Conservation (phyloP, 2,329 filamentous ascomycete species). For the Fusarium subglutinans region DNA sequence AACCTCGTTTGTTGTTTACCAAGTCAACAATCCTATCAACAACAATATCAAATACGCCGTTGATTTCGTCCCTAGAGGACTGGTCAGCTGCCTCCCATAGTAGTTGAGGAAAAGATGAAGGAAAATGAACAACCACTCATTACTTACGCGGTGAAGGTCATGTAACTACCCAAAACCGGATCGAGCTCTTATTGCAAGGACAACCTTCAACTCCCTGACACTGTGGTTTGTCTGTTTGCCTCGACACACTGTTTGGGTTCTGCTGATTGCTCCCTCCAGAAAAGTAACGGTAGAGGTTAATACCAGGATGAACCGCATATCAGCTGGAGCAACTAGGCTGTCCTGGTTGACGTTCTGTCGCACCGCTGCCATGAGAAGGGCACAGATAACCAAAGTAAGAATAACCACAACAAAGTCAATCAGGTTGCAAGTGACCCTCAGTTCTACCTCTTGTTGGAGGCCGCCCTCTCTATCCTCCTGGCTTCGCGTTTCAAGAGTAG, state of each 20-base stretch:
- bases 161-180: background rate
- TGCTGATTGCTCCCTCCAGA: background rate
- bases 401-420: too few relatives aligned
- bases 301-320: background rate
- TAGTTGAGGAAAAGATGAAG: background rate
- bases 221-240: background rate
- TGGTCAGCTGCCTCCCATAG: background rate
- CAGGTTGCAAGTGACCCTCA: too few relatives aligned
- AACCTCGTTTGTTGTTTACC: background rate
- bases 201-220: background rate
- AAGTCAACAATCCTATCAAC: background rate
- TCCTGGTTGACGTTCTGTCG: too few relatives aligned
- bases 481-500: too few relatives aligned
- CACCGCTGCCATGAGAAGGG: too few relatives aligned
- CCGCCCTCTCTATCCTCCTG: too few relatives aligned
- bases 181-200: background rate
- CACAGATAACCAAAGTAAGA: too few relatives aligned
- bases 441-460: too few relatives aligned
- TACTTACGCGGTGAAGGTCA: background rate
- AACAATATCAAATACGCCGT: background rate
- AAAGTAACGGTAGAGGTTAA: fast-evolving
- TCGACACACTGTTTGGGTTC: background rate
- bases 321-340: too few relatives aligned
- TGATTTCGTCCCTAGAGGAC: background rate
- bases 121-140: background rate